A percentile compares a stretch with the other conserved stretches of the same genome.
Conservation (phyloP, 108 stramenopile genomes). For the Cyclotella sp. region DNA sequence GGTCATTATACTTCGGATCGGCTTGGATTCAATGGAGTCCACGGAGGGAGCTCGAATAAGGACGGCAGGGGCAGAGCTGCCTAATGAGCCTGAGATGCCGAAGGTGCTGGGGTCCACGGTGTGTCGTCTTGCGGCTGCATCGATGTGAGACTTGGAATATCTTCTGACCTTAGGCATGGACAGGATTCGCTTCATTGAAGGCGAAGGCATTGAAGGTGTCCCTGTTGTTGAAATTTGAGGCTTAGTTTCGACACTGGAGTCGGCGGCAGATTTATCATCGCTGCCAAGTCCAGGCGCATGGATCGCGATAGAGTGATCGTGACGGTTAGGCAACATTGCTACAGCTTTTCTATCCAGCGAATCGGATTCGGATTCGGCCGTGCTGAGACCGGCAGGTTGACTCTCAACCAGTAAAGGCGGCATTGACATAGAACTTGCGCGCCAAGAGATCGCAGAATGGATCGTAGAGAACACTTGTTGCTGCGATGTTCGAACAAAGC, state of each 20-base stretch:
- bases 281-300: not conserved
- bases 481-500: not conserved
- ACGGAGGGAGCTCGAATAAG: slow-evolving; percentile 25
- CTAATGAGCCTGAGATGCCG: slow-evolving; percentile 1
- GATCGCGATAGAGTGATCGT: not conserved
- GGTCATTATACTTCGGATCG: slow-evolving; percentile 45
- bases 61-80: slow-evolving; percentile 44
- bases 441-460: not conserved
- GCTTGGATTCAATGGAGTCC: slow-evolving; percentile 15
- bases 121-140: not conserved
- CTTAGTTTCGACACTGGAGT: not conserved
- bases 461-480: not conserved
- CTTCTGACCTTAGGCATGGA: not conserved
- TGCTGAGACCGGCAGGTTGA: slow-evolving; percentile 11
- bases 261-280: not conserved
- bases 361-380: slow-evolving; percentile 6
- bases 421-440: not conserved
- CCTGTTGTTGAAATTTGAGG: not conserved
- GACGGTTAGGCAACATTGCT: not conserved
- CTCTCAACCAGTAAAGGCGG: not conserved
- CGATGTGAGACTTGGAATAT: not conserved
- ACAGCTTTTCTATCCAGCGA: too few species aligned
- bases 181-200: not conserved
- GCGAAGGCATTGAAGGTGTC: not conserved
- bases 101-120: not conserved